Evolutionary conservation across 371 early-diverging fungal species (phyloP), one percentile per base, ranked within the genome.

Genomic region (Dichotomocladium elegans): DNA sequence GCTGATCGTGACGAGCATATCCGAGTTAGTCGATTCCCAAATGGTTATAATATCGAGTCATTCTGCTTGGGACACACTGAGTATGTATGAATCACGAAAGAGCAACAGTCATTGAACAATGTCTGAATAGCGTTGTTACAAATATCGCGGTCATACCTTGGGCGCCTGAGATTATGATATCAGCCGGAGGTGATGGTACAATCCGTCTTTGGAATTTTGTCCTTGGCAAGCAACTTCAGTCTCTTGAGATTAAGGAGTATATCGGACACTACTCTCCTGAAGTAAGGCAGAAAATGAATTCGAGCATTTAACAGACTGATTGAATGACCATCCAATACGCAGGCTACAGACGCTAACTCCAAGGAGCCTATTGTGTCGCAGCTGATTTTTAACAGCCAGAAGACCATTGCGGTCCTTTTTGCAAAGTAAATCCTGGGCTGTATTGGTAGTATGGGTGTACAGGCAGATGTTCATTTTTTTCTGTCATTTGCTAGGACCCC

Each of bases 1-100:
- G 83, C 91, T 52, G 98, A 98, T 70, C 90, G 98, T 34, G 98
- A 98, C 72, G 96, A 97, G 55, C 95, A 98, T 64, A 85, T 98
- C 52, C 85, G 98, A 19, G 83, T 96, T 33, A 91, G 92, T 55
- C 76, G 74, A 35, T 96, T 85, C 65, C 97, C 98, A 12, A 88
- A 89, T 51, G 80, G 89, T 0, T 92, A 90, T 61, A 92, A 88
- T 60, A 94, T 98, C 60, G 84, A 92, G 52, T 64, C 82, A 3
- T 96, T 87, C 68, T 92, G 93, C 45, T 70, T 98, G 21, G 96
- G 95, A n/a, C 97, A 98, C 65, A 88, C 79, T 6, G 85, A 87
- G 85, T 95, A 81, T 61, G 72, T 21, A 12, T 12, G 17, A 28
- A 34, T 29, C 9, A 47, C 21, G 2, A 14, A 24, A 31, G 1